Conservation (phyloP, 805 yeast species). For the Metschnikowia vanudenii region DNA sequence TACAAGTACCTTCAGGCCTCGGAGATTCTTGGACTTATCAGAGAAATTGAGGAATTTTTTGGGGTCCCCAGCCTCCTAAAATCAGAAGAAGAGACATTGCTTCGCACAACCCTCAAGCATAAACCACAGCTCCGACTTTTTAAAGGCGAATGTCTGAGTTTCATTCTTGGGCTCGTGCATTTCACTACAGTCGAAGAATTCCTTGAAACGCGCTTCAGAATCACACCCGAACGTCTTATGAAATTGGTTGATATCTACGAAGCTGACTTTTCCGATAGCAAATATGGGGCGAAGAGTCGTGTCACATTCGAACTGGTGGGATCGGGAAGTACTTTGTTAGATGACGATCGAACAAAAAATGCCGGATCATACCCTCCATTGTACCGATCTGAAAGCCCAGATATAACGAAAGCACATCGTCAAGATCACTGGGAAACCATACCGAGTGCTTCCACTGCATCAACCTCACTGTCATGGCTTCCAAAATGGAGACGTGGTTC, state of each 20-base stretch:
- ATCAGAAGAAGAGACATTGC: conserved; percentile 10
- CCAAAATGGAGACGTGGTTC: not conserved
- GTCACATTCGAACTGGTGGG: not conserved
- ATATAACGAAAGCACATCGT: not conserved
- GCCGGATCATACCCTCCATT: not conserved
- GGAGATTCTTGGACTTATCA: conserved; percentile 11
- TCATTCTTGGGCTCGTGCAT: conserved; percentile 17
- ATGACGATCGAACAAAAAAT: not conserved
- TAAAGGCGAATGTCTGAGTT: conserved; percentile 14
- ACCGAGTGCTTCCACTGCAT: not conserved
- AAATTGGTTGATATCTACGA: conserved; percentile 4
- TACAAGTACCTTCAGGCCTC: conserved; percentile 9
- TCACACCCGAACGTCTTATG: not conserved
- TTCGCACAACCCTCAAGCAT: conserved; percentile 10
- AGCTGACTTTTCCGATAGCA: not conserved
- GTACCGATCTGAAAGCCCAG: not conserved
- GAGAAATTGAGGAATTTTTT: conserved; percentile 15
- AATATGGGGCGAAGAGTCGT: not conserved
- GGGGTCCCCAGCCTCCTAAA: conserved; percentile 8
- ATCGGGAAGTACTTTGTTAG: not conserved
- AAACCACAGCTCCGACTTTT: conserved; percentile 15
- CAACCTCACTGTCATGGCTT: not conserved
- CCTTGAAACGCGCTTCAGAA: conserved; percentile 7
- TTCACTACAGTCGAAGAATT: conserved; percentile 11
- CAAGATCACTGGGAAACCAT: not conserved